Evolutionary conservation across 768 basidiomycete species (phyloP), one percentile per base, ranked within the genome.

Genomic region (Xerocomus spinulosus): DNA sequence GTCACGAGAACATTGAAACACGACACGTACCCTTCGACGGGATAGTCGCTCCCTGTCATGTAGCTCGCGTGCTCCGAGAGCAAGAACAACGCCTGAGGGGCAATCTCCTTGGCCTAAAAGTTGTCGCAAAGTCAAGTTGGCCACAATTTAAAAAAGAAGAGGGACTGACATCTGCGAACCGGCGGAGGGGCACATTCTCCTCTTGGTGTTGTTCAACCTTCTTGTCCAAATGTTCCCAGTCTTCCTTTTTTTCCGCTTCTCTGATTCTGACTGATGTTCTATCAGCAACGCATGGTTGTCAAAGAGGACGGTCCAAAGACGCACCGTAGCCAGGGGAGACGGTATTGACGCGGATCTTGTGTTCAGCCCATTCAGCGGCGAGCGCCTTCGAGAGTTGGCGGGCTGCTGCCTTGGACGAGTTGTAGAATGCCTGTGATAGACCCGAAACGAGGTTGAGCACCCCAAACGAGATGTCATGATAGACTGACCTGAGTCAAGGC

Each of bases 351-450:
- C 80, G 70, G 41, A 85, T 83, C 6, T 57, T 61, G 43, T 71
- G 61, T 51, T 41, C 18, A 0, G 79, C 77, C 82, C 85, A 73
- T 61, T 85, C 83, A 13, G 79, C 73, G 1, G 84, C 81, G 14
- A 87, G 68, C 2, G 76, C 78, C 49, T 78, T 80, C 0, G 74
- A 69, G 45, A 86, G 77, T 34, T 77, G 76, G 38, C 82, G 80
- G 0, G 78, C 79, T 6, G 85, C 86, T 0, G 79, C 83, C 67
- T 87, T 87, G 49, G 79, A 82, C 2, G 83, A 80, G 57, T 85
- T 85, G 60, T 86, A 87, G 48, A 68, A 68, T 1, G 66, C 62
- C 66, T 68, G 26, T 44, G 6, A 14, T n/a, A 3, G 9, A 14
- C 15, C 15, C 39, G 17, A 23, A 23, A 9, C 2, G 14, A 15